Base-by-base conservation (phyloP, 1,139 yeast species). In the Arxiozyma heterogenica region DNA sequence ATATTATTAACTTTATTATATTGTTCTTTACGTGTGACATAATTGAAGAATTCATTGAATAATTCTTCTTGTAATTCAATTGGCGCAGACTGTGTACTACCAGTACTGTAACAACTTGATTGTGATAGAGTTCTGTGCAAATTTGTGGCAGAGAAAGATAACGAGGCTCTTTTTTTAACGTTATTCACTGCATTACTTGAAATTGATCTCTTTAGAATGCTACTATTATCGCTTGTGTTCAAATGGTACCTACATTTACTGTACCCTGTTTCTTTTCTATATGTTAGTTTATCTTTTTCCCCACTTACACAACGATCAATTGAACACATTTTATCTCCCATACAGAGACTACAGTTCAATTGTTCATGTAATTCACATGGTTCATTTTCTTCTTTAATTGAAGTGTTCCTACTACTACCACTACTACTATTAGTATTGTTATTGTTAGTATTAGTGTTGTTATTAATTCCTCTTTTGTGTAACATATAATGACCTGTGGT, bases 71-170 rank as follows among this genome's bases (percentile, higher is more conserved):
- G 45, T 27, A 50, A 20, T 9, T 23, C 49, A 4, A 38, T 20
- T 9, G 49, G 44, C 6, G 44, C 43, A 23, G 49, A 21, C 38
- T 50, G 49, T 7, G 51, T 56, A 5, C 59, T 55, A 5, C 53
- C 53, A 1, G 56, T 52, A 51, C 58, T 57, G 43, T 55, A 58
- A 38, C 53, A 45, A 55, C 60, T 57, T 34, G 58, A 51, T 41
- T 56, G 58, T 3, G 59, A 58, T 15, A 54, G 20, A 5, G 55
- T 54, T 49, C 61, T 57, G 22, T 63, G 66, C 4, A 64, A 44
- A 23, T 49, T 56, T 9, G 41, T 39, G 2, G 49, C 17, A 12
- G n/a, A 15, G 17, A 34, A 34, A 6, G n/a, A 34, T 5, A 53
- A 17, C 1, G 59, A 57, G 8, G 41, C 44, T 15, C 53, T 46